phyloP scores from a whole-genome alignment of 2,329 filamentous ascomycete genomes.

The Ophiobolus disseminans region DNA sequence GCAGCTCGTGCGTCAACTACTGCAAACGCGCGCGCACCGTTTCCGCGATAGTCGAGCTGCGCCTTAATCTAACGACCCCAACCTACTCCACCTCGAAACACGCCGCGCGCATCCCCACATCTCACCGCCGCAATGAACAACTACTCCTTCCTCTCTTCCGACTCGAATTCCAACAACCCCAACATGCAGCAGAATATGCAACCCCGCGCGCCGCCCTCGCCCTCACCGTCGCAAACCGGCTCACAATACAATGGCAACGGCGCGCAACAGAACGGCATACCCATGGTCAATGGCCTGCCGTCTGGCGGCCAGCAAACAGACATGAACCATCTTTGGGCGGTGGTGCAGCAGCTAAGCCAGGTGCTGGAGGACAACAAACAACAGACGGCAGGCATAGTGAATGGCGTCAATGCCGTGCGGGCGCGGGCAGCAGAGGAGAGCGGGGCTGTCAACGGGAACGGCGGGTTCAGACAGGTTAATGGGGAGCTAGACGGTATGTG shows the following conservation, averaged over 20 bases:
- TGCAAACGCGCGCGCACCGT: neutral
- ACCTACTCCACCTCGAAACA: slow-evolving; percentile 13
- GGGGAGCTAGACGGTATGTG: slow-evolving; percentile 45
- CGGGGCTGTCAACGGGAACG: slow-evolving; percentile 25
- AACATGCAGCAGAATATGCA: slow-evolving; percentile 15
- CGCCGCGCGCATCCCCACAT: slow-evolving; percentile 12
- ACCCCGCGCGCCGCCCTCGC: slow-evolving; percentile 45
- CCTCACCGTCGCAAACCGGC: slow-evolving; percentile 34
- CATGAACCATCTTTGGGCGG: slow-evolving; percentile 52
- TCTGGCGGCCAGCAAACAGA: slow-evolving; percentile 52
- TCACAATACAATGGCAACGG: slow-evolving; percentile 44
- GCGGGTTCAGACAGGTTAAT: slow-evolving; percentile 42
- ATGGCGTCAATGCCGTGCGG: slow-evolving; percentile 48
- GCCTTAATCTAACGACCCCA: neutral
- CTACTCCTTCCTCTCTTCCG: slow-evolving; percentile 47
- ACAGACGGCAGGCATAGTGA: slow-evolving; percentile 48
- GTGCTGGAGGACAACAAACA: slow-evolving; percentile 50
- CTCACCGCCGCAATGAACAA: slow-evolving; percentile 40
- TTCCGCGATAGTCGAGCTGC: no score
- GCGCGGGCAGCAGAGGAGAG: slow-evolving; percentile 47
- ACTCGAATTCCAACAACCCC: slow-evolving; percentile 21
- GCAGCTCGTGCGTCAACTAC: no score
- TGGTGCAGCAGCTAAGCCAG: slow-evolving; percentile 51
- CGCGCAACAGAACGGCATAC: slow-evolving; percentile 42
- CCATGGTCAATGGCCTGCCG: slow-evolving; percentile 49